A percentile compares a stretch with the other conserved stretches of the same genome.
Conservation (phyloP, 2,329 filamentous ascomycete genomes). For the Zasmidium angulare region DNA sequence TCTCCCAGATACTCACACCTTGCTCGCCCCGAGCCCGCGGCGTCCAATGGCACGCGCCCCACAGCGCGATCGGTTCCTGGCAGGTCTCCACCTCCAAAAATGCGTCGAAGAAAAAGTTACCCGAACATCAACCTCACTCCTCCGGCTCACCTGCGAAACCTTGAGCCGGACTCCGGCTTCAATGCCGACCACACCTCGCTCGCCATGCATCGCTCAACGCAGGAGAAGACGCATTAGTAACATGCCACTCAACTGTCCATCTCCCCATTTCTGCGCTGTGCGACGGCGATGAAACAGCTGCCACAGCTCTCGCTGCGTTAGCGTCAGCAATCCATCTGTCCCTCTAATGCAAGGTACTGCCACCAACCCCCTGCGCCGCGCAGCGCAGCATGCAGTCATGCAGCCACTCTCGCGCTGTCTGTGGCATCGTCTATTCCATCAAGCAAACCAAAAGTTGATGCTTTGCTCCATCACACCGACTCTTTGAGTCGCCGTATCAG, state of each 20-base stretch:
- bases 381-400: too few species aligned
- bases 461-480: background rate
- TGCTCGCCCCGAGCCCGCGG: background rate
- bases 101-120: too few species aligned
- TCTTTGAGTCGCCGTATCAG: background rate
- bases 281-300: background rate
- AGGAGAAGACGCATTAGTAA: background rate
- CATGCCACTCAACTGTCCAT: background rate
- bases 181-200: too few species aligned
- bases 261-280: background rate
- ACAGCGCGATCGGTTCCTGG: background rate
- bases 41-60: background rate
- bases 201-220: background rate
- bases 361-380: background rate
- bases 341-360: background rate
- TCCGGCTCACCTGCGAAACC: background rate
- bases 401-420: too few species aligned
- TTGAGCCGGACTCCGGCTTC: too few species aligned
- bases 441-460: background rate
- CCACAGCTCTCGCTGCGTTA: background rate
- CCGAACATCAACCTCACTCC: background rate
- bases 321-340: background rate
- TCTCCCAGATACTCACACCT: too few species aligned
- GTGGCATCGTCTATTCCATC: too few species aligned
- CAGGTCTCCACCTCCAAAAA: background rate